A percentile compares a stretch with the other conserved stretches of the same genome.
Evolutionary conservation across 2,329 filamentous ascomycete genomes (phyloP).

Genomic region (Ophiocordyceps unilateralis): DNA sequence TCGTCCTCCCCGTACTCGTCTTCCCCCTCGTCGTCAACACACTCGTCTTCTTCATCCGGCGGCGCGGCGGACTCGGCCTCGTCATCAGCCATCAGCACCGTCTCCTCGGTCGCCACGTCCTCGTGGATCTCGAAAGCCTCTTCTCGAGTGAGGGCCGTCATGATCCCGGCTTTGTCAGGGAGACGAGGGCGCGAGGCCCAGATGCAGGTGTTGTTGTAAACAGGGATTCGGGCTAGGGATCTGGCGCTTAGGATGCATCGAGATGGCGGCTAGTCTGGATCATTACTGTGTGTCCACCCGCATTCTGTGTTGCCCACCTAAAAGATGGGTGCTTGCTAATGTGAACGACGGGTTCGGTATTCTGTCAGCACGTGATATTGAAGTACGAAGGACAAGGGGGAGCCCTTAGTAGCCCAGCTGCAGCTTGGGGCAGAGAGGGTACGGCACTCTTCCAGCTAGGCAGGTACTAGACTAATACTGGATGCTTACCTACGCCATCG

Average conservation of each 20-base stretch:
- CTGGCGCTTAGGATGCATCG: not conserved
- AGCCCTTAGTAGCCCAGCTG: not conserved
- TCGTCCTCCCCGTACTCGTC: constrained; percentile 12
- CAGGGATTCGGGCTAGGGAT: not conserved
- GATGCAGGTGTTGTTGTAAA: not conserved
- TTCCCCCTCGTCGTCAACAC: not conserved
- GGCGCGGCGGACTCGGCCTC: constrained; percentile 8
- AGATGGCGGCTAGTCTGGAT: not conserved
- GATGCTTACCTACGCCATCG: not conserved
- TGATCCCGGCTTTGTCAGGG: not conserved
- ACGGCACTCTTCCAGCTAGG: no score
- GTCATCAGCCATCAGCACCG: constrained; percentile 30
- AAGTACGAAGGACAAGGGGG: not conserved
- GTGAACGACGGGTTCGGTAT: not conserved
- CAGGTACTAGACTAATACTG: not conserved
- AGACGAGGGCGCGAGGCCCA: not conserved
- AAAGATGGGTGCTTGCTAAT: not conserved
- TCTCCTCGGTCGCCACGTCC: constrained; percentile 31
- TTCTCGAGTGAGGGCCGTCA: constrained; percentile 7
- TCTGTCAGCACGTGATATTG: not conserved
- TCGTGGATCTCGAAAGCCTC: constrained; percentile 31
- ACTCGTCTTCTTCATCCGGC: not conserved
- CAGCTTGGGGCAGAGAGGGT: no score
- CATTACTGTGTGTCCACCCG: not conserved
- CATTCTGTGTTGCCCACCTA: not conserved